Conservation (phyloP, 805 yeast species). For the Barnettozyma botsteinii region DNA sequence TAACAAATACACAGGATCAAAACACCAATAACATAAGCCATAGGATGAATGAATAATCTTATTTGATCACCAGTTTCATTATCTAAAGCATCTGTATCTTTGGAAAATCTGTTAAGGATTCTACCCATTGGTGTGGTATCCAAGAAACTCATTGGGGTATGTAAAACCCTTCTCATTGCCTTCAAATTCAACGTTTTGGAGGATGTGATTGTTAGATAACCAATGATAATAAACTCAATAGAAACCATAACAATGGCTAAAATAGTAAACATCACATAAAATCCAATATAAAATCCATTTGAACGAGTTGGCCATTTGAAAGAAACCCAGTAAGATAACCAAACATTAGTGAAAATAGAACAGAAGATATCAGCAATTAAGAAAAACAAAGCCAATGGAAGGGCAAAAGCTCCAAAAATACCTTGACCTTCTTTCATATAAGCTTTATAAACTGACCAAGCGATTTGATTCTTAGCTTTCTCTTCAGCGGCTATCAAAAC, state of each 20-base stretch:
- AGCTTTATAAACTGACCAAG: slow-evolving; percentile 40
- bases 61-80: slow-evolving; percentile 70
- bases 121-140: slow-evolving; percentile 89
- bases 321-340: slow-evolving; percentile 81
- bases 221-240: slow-evolving; percentile 40
- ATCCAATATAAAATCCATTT: slow-evolving; percentile 63
- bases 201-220: slow-evolving; percentile 48
- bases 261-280: slow-evolving; percentile 58
- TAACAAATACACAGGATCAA: slow-evolving; percentile 61
- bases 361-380: slow-evolving; percentile 40
- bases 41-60: slow-evolving; percentile 51
- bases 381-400: slow-evolving; percentile 25
- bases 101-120: slow-evolving; percentile 76
- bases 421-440: slow-evolving; percentile 57
- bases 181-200: slow-evolving; percentile 52
- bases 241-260: slow-evolving; percentile 40
- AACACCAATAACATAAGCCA: slow-evolving; percentile 54
- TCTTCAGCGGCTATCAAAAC: slow-evolving; percentile 45
- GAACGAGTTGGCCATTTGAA: slow-evolving; percentile 41
- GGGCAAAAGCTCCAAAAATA: slow-evolving; percentile 28
- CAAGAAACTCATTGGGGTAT: slow-evolving; percentile 77
- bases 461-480: slow-evolving; percentile 51
- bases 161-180: slow-evolving; percentile 56
- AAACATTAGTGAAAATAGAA: slow-evolving; percentile 57
- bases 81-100: slow-evolving; percentile 79